Evolutionary conservation across 2,329 filamentous ascomycete genomes (phyloP).

Genomic region (Nakataea oryzae): DNA sequence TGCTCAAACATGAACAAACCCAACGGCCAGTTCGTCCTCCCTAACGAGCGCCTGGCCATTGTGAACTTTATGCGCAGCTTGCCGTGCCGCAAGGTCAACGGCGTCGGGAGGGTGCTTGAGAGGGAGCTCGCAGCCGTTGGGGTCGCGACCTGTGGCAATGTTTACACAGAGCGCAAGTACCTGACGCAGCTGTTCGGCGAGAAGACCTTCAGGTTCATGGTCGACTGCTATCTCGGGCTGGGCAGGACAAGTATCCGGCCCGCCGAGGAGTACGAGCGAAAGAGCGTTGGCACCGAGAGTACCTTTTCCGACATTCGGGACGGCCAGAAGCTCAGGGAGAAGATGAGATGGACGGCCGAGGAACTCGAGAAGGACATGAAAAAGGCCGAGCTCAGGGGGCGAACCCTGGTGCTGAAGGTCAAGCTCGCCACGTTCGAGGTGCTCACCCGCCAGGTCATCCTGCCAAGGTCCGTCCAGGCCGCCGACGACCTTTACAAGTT

Average conservation of each 20-base stretch:
- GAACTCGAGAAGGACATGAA: slow-evolving; percentile 80
- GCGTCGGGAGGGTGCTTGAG: slow-evolving; percentile 88
- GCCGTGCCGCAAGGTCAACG: slow-evolving; percentile 84
- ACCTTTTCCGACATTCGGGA: slow-evolving; percentile 77
- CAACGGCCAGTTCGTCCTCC: slow-evolving; percentile 77
- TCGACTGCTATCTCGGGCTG: slow-evolving; percentile 75
- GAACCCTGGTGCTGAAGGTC: slow-evolving; percentile 85
- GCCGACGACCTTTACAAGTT: slow-evolving; percentile 79
- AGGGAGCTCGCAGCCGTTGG: slow-evolving; percentile 82
- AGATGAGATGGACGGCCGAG: slow-evolving; percentile 70
- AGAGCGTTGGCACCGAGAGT: slow-evolving; percentile 87
- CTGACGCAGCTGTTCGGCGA: slow-evolving; percentile 76
- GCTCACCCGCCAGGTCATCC: slow-evolving; percentile 68
- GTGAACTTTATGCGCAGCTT: slow-evolving; percentile 79
- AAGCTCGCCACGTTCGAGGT: slow-evolving; percentile 94
- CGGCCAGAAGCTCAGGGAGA: slow-evolving; percentile 57
- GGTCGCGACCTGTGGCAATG: slow-evolving; percentile 79
- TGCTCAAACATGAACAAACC: slow-evolving; percentile 94
- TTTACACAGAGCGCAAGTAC: slow-evolving; percentile 66
- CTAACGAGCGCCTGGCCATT: slow-evolving; percentile 62
- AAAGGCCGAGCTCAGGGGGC: slow-evolving; percentile 72
- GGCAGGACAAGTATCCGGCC: slow-evolving; percentile 79
- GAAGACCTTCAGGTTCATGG: slow-evolving; percentile 79
- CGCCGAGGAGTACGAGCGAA: slow-evolving; percentile 80
- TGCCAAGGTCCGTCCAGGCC: slow-evolving; percentile 58